A percentile compares a stretch with the other conserved stretches of the same genome.
Conservation (phyloP, 805 yeast species). For the Huiozyma naganishii region DNA sequence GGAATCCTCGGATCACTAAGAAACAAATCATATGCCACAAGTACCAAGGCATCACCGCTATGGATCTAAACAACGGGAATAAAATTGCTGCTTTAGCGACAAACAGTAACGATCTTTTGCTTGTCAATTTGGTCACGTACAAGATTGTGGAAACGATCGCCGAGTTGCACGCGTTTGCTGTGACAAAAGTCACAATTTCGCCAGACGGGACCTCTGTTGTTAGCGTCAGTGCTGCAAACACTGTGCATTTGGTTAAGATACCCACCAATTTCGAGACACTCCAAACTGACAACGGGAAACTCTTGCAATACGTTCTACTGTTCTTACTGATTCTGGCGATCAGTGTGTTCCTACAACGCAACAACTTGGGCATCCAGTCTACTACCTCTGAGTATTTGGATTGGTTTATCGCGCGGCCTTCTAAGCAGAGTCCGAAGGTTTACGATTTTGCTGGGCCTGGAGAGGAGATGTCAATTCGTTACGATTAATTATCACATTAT, state of each 20-base stretch:
- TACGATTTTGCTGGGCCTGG: no score
- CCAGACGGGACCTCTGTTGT: conserved; percentile 58
- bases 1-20: conserved; percentile 16
- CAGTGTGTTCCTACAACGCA: conserved; percentile 12
- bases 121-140: conserved; percentile 44
- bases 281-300: conserved; percentile 11
- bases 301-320: conserved; percentile 12
- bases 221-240: conserved; percentile 68
- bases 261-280: conserved; percentile 40
- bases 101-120: conserved; percentile 51
- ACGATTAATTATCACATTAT: no score
- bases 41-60: conserved; percentile 47
- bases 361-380: not conserved
- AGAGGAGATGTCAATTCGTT: no score
- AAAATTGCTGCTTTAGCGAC: conserved; percentile 35
- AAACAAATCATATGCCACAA: conserved; percentile 23
- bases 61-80: conserved; percentile 31
- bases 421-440: no score
- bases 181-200: conserved; percentile 61
- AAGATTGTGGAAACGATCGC: conserved; percentile 39
- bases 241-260: conserved; percentile 51
- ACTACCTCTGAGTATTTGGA: no score
- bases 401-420: no score
- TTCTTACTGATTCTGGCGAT: conserved; percentile 14
- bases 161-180: conserved; percentile 68